A percentile compares a stretch with the other conserved stretches of the same genome.
These are phyloP conservation scores for Croton setiger DNA, from an alignment of 441 rosid species.

Conservation along the genomic window DNA sequence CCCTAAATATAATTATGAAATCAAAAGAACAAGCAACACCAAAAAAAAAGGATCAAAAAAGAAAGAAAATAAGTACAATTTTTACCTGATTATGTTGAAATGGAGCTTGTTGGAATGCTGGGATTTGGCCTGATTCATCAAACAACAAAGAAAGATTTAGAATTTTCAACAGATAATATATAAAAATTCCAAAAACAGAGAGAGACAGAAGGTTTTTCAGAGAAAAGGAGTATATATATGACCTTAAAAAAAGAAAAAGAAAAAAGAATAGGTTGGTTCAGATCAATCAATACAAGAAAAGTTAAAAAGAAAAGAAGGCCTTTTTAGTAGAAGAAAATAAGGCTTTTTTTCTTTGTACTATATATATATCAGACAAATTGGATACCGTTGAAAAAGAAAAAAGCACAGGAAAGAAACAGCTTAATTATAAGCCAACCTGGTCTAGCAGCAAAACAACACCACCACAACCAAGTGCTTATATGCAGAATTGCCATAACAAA, in stretches of 20 bases:
- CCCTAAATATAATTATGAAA: background rate
- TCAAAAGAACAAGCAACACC: too few relatives aligned
- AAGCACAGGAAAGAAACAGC: background rate
- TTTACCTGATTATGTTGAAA: constrained; percentile 4
- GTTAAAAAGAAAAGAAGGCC: background rate
- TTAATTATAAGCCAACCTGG: constrained; percentile 2
- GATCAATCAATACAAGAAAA: background rate
- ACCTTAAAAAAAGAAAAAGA: background rate
- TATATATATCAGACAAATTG: background rate
- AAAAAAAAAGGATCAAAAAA: background rate
- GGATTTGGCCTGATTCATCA: constrained; percentile 10
- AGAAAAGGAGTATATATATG: too few relatives aligned
- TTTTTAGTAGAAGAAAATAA: background rate
- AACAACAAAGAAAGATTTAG: background rate
- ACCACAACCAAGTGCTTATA: constrained; percentile 15
- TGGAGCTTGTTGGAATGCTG: background rate
- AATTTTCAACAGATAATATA: background rate
- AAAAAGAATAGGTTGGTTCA: background rate
- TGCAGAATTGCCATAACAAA: constrained; percentile 17
- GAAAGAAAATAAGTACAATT: too few relatives aligned
- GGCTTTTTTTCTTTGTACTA: background rate
- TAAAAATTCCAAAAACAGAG: background rate
- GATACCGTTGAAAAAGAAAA: background rate
- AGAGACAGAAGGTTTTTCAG: background rate
- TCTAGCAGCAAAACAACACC: constrained; percentile 15